A percentile compares a stretch with the other conserved stretches of the same genome.
These are phyloP conservation scores for Populus nigra DNA, from an alignment of 345 rosid species.

Conservation along the genomic window DNA sequence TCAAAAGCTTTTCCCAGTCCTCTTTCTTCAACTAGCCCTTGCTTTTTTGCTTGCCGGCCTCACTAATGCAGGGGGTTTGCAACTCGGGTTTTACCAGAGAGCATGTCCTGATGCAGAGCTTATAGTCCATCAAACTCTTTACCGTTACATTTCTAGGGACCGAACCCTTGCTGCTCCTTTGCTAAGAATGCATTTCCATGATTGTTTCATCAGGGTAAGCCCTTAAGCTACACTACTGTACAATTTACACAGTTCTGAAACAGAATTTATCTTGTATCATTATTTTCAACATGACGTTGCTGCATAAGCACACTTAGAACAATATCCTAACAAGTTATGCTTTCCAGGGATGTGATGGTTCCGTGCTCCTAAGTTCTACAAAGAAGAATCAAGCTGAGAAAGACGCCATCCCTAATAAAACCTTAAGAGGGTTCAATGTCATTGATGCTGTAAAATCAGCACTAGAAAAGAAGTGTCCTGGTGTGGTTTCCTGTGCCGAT, in stretches of 20 bases:
- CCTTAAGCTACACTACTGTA: not conserved
- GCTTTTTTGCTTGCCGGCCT: conserved; percentile 20
- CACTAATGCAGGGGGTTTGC: conserved; percentile 19
- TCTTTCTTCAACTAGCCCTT: conserved; percentile 30
- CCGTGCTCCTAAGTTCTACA: conserved; percentile 43
- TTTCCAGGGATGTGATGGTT: conserved; percentile 57
- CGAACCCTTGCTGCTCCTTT: conserved; percentile 46
- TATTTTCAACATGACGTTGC: too few relatives aligned
- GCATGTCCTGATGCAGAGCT: conserved; percentile 42
- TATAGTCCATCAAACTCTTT: conserved; percentile 24
- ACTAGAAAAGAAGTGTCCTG: conserved; percentile 34
- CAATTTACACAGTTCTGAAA: too few relatives aligned
- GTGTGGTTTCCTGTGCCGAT: conserved; percentile 39
- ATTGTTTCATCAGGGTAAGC: conserved; percentile 53
- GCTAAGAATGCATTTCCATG: conserved; percentile 55
- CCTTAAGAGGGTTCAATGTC: conserved; percentile 48
- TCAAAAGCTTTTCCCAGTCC: conserved; percentile 33
- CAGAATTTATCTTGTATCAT: too few relatives aligned
- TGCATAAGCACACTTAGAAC: too few relatives aligned
- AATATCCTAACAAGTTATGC: not conserved
- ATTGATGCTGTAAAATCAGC: conserved; percentile 45
- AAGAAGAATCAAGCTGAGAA: conserved; percentile 46
- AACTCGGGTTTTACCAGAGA: conserved; percentile 32
- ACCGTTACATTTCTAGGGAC: conserved; percentile 33
- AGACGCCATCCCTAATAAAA: conserved; percentile 35